These are phyloP conservation scores for Globisporangium canariense DNA, from an alignment of 352 stramenopile genomes.

Conservation along the genomic window DNA sequence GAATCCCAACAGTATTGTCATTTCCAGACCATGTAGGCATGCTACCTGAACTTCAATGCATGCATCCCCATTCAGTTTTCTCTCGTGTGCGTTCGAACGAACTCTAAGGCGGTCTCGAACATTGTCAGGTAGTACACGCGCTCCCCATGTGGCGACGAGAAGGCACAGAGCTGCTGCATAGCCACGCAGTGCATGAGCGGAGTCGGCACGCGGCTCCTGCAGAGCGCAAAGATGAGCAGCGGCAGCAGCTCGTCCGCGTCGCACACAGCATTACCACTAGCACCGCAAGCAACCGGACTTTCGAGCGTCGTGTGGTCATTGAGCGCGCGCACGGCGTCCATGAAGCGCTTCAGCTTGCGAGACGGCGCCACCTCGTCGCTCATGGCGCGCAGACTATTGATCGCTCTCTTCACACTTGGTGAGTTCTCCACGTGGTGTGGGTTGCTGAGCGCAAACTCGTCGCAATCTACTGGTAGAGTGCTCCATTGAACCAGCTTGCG, in stretches of 20 bases:
- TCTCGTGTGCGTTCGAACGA: conserved; percentile 10
- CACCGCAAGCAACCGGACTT: neutral
- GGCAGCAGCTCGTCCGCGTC: conserved; percentile 37
- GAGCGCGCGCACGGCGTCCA: conserved; percentile 29
- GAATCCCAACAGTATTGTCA: neutral
- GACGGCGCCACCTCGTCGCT: conserved; percentile 20
- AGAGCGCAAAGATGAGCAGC: conserved; percentile 39
- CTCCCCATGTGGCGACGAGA: conserved; percentile 33
- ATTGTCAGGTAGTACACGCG: conserved; percentile 45
- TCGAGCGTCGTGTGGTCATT: conserved; percentile 21
- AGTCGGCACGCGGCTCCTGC: conserved; percentile 20
- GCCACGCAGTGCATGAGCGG: conserved; percentile 23
- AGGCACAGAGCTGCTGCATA: conserved; percentile 27
- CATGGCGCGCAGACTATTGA: conserved; percentile 22
- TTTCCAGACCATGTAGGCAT: too few relatives aligned
- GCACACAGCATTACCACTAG: conserved; percentile 6
- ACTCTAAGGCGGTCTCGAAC: conserved; percentile 38
- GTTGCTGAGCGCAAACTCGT: conserved; percentile 7
- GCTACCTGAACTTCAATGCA: neutral
- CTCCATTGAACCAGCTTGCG: conserved; percentile 5
- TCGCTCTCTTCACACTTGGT: conserved; percentile 15
- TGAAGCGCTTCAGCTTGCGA: conserved; percentile 26
- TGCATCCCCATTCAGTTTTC: neutral
- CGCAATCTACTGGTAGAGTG: neutral
- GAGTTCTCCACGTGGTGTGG: neutral